Evolutionary conservation across 192 early-diverging fungal genomes (phyloP).

Genomic region (Thoreauomyces humboldtii): DNA sequence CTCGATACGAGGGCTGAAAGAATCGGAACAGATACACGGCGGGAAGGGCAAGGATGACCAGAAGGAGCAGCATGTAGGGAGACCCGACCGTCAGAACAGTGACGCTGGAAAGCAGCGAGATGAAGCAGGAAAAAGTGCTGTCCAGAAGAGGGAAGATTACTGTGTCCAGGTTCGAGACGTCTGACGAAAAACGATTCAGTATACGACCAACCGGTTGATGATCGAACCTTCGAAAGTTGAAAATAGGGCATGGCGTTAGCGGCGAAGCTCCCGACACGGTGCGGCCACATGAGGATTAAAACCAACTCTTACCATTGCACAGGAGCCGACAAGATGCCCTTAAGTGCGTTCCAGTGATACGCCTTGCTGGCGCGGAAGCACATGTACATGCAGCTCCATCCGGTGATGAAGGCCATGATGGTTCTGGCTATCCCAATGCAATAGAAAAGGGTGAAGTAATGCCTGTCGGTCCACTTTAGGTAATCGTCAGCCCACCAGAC

Average conservation of each 20-base stretch:
- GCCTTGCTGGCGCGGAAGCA: not conserved
- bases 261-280: no score
- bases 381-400: not conserved
- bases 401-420: not conserved
- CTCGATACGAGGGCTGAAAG: constrained; percentile 32
- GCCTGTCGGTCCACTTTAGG: not conserved
- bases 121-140: constrained; percentile 39
- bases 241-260: no score
- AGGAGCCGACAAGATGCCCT: constrained; percentile 38
- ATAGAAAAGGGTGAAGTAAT: constrained; percentile 1
- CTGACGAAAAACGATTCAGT: constrained; percentile 80
- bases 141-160: constrained; percentile 12
- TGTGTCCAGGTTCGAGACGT: constrained; percentile 49
- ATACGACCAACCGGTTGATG: constrained; percentile 70
- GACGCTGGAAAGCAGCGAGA: constrained; percentile 13
- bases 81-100: constrained; percentile 16
- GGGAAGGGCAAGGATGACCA: constrained; percentile 20
- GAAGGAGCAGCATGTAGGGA: constrained; percentile 15
- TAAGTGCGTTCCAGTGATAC: constrained; percentile 34
- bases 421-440: not conserved
- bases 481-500: not conserved
- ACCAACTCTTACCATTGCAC: constrained; percentile 39
- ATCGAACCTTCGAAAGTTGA: constrained; percentile 67
- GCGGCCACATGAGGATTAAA: no score
- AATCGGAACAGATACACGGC: constrained; percentile 26